Percentiles rank a stretch among this genome's conserved stretches.
phyloP scores from a whole-genome alignment of 1,284 basidiomycete genomes.

The Leccinum pachyderme region DNA sequence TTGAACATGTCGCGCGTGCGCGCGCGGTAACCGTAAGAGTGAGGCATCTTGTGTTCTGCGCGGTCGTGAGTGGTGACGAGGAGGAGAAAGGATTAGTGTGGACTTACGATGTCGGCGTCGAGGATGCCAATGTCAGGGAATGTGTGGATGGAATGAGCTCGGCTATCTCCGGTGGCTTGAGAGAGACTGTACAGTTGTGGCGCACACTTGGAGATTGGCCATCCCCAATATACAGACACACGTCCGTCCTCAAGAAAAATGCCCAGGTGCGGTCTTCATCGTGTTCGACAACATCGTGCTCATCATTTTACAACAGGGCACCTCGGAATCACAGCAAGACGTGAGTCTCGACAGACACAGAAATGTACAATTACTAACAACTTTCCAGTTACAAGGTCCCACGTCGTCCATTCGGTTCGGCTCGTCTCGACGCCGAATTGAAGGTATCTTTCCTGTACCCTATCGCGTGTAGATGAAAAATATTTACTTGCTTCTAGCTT shows the following conservation, averaged over 20 bases:
- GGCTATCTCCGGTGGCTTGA: slow-evolving; percentile 43
- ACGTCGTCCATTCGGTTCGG: slow-evolving; percentile 95
- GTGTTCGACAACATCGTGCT: slow-evolving; percentile 29
- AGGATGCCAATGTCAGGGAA: slow-evolving; percentile 43
- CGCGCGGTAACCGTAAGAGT: slow-evolving; percentile 99
- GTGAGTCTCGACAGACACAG: slow-evolving; percentile 71
- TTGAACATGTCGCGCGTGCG: slow-evolving; percentile 99
- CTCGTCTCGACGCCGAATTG: slow-evolving; percentile 98
- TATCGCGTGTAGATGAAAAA: not conserved
- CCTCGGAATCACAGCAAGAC: slow-evolving; percentile 88
- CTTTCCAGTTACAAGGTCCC: slow-evolving; percentile 92
- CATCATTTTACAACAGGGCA: slow-evolving; percentile 56
- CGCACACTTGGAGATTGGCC: slow-evolving; percentile 13
- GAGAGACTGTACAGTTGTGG: slow-evolving; percentile 46
- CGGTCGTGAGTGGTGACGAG: slow-evolving; percentile 18
- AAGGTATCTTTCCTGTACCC: slow-evolving; percentile 63
- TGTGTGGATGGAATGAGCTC: slow-evolving; percentile 25
- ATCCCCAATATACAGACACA: slow-evolving; percentile 29
- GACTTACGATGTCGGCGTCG: slow-evolving; percentile 40
- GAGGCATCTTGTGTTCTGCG: slow-evolving; percentile 85
- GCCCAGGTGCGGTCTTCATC: slow-evolving; percentile 64
- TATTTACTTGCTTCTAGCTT: slow-evolving; percentile 55
- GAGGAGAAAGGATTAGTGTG: slow-evolving; percentile 16
- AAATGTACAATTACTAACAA: slow-evolving; percentile 56
- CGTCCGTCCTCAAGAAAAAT: slow-evolving; percentile 64